Conservation (phyloP, 2,329 filamentous ascomycete genomes). For the Alternaria hordeiaustralica region DNA sequence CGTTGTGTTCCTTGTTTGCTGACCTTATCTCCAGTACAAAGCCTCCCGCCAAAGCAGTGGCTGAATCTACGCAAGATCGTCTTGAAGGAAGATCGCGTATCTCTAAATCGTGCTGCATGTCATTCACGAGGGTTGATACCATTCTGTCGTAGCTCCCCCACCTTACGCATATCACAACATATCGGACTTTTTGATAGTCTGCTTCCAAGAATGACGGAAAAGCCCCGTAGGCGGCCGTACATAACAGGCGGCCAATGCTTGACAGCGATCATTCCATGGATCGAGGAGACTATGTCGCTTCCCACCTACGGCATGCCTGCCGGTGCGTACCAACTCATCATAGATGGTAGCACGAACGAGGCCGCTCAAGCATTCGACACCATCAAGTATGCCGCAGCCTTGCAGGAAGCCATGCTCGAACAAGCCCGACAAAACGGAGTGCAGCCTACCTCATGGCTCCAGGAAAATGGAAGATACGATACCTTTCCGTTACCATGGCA, state of each 20-base stretch:
- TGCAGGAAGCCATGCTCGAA: not conserved
- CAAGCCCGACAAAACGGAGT: rapidly evolving
- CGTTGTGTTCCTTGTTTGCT: too few relatives aligned
- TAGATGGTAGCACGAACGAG: not conserved
- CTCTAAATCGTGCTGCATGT: not conserved
- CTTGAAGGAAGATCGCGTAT: not conserved
- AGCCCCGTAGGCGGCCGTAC: too few relatives aligned
- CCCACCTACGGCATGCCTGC: too few relatives aligned
- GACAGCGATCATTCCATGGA: too few relatives aligned
- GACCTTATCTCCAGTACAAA: too few relatives aligned
- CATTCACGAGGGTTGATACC: not conserved
- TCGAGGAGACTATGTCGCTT: too few relatives aligned
- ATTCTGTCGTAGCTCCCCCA: too few relatives aligned
- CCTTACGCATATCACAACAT: too few relatives aligned
- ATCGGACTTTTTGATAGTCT: too few relatives aligned
- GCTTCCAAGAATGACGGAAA: too few relatives aligned
- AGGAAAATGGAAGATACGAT: too few relatives aligned
- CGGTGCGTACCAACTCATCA: not conserved
- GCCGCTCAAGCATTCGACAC: not conserved
- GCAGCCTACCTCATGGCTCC: not conserved
- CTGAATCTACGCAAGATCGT: not conserved
- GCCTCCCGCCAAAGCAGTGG: not conserved
- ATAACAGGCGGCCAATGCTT: too few relatives aligned
- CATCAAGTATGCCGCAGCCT: not conserved
- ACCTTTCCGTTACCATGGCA: not conserved